Conservation (phyloP, 352 stramenopile species). For the Discostella stelligera region DNA sequence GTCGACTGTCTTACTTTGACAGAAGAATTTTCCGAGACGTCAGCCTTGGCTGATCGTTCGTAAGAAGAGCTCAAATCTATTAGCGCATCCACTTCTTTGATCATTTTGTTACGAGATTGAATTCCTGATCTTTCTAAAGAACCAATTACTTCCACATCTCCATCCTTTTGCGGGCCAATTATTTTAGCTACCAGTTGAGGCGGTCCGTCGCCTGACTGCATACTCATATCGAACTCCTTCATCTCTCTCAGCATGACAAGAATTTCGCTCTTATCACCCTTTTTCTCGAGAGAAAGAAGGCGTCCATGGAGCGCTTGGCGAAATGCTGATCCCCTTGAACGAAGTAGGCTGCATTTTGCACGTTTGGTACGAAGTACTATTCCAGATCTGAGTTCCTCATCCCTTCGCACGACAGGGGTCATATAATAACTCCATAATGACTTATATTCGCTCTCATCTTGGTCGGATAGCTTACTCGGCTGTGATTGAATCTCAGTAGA, state of each 20-base stretch:
- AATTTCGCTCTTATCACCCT: constrained; percentile 26
- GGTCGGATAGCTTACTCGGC: background rate
- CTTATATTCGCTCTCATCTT: constrained; percentile 21
- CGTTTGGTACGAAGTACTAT: constrained; percentile 38
- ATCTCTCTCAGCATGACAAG: constrained; percentile 31
- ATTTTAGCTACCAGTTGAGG: constrained; percentile 21
- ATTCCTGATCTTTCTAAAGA: background rate
- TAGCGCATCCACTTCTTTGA: background rate
- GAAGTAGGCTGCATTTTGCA: constrained; percentile 17
- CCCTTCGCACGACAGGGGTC: constrained; percentile 11
- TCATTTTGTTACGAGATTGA: constrained; percentile 1
- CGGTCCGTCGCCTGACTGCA: constrained; percentile 21
- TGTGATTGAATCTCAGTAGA: background rate
- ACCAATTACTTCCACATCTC: constrained; percentile 12
- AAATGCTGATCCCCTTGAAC: constrained; percentile 33
- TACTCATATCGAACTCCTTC: constrained; percentile 22
- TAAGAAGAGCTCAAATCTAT: background rate
- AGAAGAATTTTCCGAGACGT: background rate
- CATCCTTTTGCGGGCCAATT: constrained; percentile 3
- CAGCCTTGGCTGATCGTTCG: background rate
- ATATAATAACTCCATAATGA: constrained; percentile 34
- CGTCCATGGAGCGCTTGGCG: constrained; percentile 20
- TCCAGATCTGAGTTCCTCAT: constrained; percentile 40
- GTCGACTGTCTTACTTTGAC: background rate
- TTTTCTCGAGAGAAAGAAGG: constrained; percentile 24